Percentiles rank a stretch among this genome's conserved stretches.
phyloP scores from a whole-genome alignment of 257 asterid genomes.

The Paulownia fortunei region DNA sequence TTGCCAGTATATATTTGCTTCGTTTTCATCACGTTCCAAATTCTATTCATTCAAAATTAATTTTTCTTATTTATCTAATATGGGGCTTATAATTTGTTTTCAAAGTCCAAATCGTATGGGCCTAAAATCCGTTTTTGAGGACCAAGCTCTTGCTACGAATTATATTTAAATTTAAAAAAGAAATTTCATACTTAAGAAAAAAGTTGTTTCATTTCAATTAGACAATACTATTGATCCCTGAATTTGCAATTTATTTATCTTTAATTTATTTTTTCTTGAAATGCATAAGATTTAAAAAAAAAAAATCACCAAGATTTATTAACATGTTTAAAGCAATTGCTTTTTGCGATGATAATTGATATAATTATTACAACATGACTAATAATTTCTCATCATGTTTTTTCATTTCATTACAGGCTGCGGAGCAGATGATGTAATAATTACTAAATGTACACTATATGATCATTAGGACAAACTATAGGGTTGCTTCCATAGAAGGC shows the following conservation, averaged over 20 bases:
- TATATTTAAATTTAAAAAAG: background rate
- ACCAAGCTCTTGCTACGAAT: background rate
- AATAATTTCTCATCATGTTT: conserved; percentile 34
- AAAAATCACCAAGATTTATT: background rate
- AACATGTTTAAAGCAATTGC: background rate
- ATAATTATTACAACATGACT: background rate
- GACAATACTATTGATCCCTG: too few species aligned
- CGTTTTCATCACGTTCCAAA: too few species aligned
- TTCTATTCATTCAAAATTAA: too few species aligned
- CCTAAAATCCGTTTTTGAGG: background rate
- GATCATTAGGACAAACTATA: conserved; percentile 39
- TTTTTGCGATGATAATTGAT: conserved; percentile 2
- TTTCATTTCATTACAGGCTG: conserved; percentile 40
- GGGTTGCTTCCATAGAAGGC: conserved; percentile 38
- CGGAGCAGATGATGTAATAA: conserved; percentile 42
- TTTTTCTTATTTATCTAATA: background rate
- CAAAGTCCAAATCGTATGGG: background rate
- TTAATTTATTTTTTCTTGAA: too few species aligned
- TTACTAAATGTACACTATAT: conserved; percentile 30
- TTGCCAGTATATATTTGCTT: too few species aligned
- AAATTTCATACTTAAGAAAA: background rate
- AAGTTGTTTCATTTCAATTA: background rate
- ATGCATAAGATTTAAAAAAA: too few species aligned
- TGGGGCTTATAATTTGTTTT: background rate
- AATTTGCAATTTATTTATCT: too few species aligned